phyloP scores from a whole-genome alignment of 352 stramenopile genomes.

The Halophytophthora batemanensis region DNA sequence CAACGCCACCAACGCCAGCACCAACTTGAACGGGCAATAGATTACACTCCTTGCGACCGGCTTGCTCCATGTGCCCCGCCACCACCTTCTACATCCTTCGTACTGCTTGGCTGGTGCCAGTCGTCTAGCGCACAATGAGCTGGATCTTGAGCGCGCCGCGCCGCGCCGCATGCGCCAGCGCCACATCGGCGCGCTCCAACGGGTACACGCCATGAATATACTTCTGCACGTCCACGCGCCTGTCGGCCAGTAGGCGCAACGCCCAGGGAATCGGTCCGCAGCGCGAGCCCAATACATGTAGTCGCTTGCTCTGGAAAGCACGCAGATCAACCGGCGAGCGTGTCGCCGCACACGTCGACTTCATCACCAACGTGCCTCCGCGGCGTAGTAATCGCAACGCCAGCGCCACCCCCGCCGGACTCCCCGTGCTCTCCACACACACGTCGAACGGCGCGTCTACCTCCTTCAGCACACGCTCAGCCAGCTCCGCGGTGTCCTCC shows the following conservation, averaged over 20 bases:
- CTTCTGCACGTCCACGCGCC: conserved; percentile 59
- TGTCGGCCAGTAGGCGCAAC: conserved; percentile 43
- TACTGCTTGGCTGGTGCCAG: neutral
- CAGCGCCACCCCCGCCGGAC: conserved; percentile 31
- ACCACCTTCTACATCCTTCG: neutral
- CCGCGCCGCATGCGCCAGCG: conserved; percentile 44
- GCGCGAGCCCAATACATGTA: conserved; percentile 56
- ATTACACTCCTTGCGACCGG: no score
- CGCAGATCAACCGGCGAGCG: conserved; percentile 25
- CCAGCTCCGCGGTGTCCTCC: conserved; percentile 15
- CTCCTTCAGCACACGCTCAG: conserved; percentile 18
- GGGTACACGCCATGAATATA: conserved; percentile 65
- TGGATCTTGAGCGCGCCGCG: conserved; percentile 65
- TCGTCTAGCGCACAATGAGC: conserved; percentile 25
- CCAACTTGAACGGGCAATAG: no score
- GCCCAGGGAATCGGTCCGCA: conserved; percentile 64
- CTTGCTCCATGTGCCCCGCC: no score
- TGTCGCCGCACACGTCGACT: conserved; percentile 47
- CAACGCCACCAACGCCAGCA: no score
- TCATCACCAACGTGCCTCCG: conserved; percentile 41
- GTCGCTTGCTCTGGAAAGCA: conserved; percentile 35
- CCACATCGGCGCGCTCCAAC: conserved; percentile 39
- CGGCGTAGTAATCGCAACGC: conserved; percentile 40
- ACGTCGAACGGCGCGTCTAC: conserved; percentile 43
- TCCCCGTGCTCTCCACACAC: conserved; percentile 66